Base-by-base conservation (phyloP, 1,284 basidiomycete species). In the Papiliotrema fonsecae region DNA sequence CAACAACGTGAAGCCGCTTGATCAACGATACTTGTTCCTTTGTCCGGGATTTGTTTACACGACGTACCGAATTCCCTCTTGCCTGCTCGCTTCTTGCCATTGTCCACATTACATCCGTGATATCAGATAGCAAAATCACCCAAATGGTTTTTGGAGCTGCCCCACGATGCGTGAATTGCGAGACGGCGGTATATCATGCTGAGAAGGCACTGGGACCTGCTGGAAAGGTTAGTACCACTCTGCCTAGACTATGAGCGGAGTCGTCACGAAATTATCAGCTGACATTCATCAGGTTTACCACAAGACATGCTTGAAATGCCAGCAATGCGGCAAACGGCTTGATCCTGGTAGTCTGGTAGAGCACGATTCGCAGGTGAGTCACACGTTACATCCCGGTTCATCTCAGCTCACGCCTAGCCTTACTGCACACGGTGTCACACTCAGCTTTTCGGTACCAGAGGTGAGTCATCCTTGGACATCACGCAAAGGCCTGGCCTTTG, bases 231-330 rank as follows among this genome's bases (percentile, higher is more conserved):
- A 37, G 67, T 62, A 6, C 14, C 18, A 6, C 1, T 11, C 9
- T n/a, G n/a, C n/a, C n/a, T n/a, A n/a, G n/a, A n/a, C n/a, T n/a
- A n/a, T n/a, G n/a, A n/a, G n/a, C n/a, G n/a, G n/a, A n/a, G n/a
- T n/a, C n/a, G n/a, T n/a, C n/a, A n/a, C n/a, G n/a, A n/a, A n/a
- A n/a, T n/a, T n/a, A n/a, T n/a, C n/a, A n/a, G n/a, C n/a, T n/a
- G n/a, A n/a, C n/a, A n/a, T 25, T 11, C 34, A 28, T n/a, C 54
- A 73, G 72, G 66, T 72, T 37, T 77, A 75, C 42, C 75, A 77
- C 58, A 76, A 76, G 52, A 50, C 64, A 1, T 77, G 75, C 46
- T 55, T 77, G 38, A 72, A 73, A 46, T 77, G 75, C 49, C 46
- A 55, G 27, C 53, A 59, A 7, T 77, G 75, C 56, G 55, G 58